phyloP scores from a whole-genome alignment of 345 rosid genomes.

The Salix viminalis region DNA sequence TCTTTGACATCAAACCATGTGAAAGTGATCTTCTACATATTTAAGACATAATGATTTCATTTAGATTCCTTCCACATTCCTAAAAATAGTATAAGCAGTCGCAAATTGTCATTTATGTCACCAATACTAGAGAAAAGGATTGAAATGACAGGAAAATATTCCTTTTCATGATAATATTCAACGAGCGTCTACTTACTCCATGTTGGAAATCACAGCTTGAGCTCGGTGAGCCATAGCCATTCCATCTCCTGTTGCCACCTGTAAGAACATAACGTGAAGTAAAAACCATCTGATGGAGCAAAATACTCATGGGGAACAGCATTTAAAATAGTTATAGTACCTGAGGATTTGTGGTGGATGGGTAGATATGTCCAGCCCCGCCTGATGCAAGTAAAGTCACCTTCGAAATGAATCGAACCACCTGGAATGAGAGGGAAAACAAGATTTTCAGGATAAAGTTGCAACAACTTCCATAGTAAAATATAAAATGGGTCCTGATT shows the following conservation, averaged over 20 bases:
- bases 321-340: slow-evolving; percentile 26
- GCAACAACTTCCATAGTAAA: not conserved
- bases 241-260: slow-evolving; percentile 99
- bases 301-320: not conserved
- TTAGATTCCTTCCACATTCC: too few species aligned
- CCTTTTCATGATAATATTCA: not conserved
- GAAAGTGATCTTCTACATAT: not conserved
- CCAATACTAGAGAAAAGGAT: not conserved
- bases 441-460: slow-evolving; percentile 2
- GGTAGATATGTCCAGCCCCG: slow-evolving; percentile 96
- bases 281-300: not conserved
- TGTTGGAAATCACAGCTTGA: slow-evolving; percentile 90
- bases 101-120: not conserved
- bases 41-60: not conserved
- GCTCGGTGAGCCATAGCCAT: slow-evolving; percentile 97
- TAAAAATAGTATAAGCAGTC: too few species aligned
- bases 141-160: not conserved
- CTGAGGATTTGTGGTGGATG: slow-evolving; percentile 86
- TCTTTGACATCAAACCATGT: not conserved
- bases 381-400: slow-evolving; percentile 96
- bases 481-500: not conserved
- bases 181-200: slow-evolving; percentile 71
- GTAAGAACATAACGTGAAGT: slow-evolving; percentile 14
- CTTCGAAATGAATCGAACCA: slow-evolving; percentile 79
- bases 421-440: slow-evolving; percentile 36